Conservation (phyloP, 2,329 filamentous ascomycete species). For the Eutypa lata region DNA sequence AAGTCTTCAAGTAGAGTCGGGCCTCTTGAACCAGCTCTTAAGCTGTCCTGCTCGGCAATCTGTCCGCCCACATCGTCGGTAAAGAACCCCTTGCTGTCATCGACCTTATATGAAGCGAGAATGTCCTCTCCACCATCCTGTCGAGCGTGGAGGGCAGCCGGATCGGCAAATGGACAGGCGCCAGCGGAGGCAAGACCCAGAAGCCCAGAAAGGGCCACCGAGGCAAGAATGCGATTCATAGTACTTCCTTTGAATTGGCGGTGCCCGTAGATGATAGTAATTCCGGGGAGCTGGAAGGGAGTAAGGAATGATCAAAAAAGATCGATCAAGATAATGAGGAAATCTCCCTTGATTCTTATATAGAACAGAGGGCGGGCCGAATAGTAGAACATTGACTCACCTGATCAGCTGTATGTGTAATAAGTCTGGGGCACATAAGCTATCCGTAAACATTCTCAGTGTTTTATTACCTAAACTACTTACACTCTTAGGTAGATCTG, state of each 20-base stretch:
- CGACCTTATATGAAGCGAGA: constrained; percentile 37
- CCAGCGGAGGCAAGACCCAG: constrained; percentile 23
- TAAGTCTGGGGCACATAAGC: neutral
- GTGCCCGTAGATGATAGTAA: neutral
- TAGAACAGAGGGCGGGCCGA: neutral
- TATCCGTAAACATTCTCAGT: neutral
- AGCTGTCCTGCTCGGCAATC: constrained; percentile 62
- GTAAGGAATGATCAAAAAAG: neutral
- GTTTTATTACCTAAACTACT: too few relatives aligned
- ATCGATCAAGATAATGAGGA: neutral
- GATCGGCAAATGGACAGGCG: constrained; percentile 31
- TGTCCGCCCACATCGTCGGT: constrained; percentile 68
- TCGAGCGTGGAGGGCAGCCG: constrained; percentile 24
- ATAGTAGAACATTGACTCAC: neutral
- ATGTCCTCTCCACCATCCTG: constrained; percentile 13
- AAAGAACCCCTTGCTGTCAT: constrained; percentile 53
- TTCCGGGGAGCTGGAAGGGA: neutral
- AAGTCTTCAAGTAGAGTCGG: constrained; percentile 61
- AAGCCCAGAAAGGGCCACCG: constrained; percentile 22
- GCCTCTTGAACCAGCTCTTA: constrained; percentile 63
- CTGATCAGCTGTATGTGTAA: neutral
- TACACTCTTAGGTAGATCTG: too few relatives aligned
- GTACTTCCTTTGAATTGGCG: constrained; percentile 2
- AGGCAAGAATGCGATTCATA: constrained; percentile 20
- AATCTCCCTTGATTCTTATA: too few relatives aligned